Evolutionary conservation across 2,329 filamentous ascomycete genomes (phyloP), one percentile per base, ranked within the genome.

Genomic region (Tolypocladium cylindrosporum): DNA sequence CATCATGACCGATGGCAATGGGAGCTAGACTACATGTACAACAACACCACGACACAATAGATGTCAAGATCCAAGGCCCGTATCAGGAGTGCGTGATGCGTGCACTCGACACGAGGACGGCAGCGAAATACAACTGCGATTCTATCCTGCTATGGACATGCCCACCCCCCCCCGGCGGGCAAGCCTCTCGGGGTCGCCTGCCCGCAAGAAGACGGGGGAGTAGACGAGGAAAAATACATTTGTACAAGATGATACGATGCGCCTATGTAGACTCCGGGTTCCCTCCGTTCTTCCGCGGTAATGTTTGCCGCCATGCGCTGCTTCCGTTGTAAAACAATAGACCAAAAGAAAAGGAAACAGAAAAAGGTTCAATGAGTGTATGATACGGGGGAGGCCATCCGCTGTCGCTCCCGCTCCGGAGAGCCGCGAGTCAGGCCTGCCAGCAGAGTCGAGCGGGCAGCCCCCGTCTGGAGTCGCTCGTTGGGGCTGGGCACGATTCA

Each of bases 171-270:
- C 27, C 24, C 16, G n/a, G 45, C 45, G 16, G 45, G 31, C 45
- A 34, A 19, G 45, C 45, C 24, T 16, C 14, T 50, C 27, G 19
- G 27, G 27, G 45, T 50, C 34, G 16, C 52, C 34, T 7, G 14
- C 37, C 37, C 52, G 39, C 54, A 24, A 40, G 19, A 39, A 19
- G 27, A 42, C 13, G 36, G 42, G 34, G 3, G 43, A 57, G 54
- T 14, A 34, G 39, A 36, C 24, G 45, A 51, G 39, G 36, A 10
- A 41, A 58, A 57, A 48, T 57, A 55, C 55, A 61, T 57, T 59
- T 60, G 58, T 63, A 62, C 63, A 62, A 63, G 54, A 66, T 60
- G 60, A 66, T 64, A 66, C 60, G 60, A 66, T 64, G 63, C 65
- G 63, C 64, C 64, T 53, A 60, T 50, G 56, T 57, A 62, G 62